phyloP scores from a whole-genome alignment of 2,329 filamentous ascomycete genomes.

The Fusarium subglutinans region DNA sequence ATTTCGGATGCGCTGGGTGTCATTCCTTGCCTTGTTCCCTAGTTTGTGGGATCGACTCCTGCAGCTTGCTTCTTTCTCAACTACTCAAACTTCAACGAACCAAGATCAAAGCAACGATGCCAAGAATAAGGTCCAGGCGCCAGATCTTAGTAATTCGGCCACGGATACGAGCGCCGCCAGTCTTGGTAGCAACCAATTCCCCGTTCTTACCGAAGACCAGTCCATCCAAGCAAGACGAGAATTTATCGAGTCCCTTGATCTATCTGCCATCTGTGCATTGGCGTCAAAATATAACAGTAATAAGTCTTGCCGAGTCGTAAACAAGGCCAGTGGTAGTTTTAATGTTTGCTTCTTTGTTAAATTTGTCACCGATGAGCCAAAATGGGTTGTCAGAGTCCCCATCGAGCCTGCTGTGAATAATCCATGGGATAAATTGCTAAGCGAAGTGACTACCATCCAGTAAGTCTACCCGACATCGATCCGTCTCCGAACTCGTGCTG shows the following conservation, averaged over 20 bases:
- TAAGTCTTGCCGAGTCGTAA: constrained; percentile 27
- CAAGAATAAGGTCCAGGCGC: not conserved
- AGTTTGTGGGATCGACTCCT: not conserved
- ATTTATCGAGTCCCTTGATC: constrained; percentile 38
- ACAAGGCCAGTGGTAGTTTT: constrained; percentile 32
- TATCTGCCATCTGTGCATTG: constrained; percentile 31
- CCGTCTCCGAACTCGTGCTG: not conserved
- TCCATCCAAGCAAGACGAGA: not conserved
- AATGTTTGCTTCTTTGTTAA: constrained; percentile 40
- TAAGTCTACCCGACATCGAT: not conserved
- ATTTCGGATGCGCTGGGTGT: not conserved
- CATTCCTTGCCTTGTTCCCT: not conserved
- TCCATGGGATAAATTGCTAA: constrained; percentile 40
- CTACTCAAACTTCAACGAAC: not conserved
- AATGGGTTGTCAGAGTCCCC: constrained; percentile 40
- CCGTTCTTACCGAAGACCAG: not conserved
- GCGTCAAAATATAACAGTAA: constrained; percentile 34
- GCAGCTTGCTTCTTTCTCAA: not conserved
- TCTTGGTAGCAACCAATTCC: not conserved
- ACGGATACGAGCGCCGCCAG: not conserved
- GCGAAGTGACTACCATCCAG: constrained; percentile 39
- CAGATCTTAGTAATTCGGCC: not conserved
- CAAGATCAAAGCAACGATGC: not conserved
- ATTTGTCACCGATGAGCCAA: constrained; percentile 15
- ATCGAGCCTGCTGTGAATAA: constrained; percentile 34